Base-by-base conservation (phyloP, 208 protist species). In the Crithidia fasciculata region DNA sequence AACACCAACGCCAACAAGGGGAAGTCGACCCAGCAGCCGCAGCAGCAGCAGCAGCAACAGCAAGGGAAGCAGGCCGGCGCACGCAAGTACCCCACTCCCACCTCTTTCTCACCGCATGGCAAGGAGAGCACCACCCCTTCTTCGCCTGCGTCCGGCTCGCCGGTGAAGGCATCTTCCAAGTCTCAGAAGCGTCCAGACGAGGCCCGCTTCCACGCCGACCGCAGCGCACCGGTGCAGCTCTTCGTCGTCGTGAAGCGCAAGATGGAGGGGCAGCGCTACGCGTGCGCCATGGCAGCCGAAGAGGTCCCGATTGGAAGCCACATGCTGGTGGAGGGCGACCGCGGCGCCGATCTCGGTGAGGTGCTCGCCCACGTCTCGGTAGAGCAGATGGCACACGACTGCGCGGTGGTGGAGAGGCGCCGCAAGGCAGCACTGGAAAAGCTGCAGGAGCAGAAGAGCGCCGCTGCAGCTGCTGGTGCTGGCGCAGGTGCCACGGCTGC, bases 241-340 rank as follows among this genome's bases (percentile, higher is more conserved):
- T 89, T 92, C 56, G 84, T 88, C 12, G 69, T 86, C 16, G 87
- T 92, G 65, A 86, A 84, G 74, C 78, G 88, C 7, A 92, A 88
- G 71, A 60, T 72, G 59, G 85, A 88, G 59, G 78, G 80, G 8
- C 79, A 83, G 68, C 80, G 80, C 41, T 92, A 83, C 72, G 79
- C 80, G 4, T 85, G 81, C 70, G 36, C 76, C 12, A 16, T 83
- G 41, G 2, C 52, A 4, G 47, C 55, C 4, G 44, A 49, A 28
- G 44, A 71, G 64, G 57, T 85, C 39, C 68, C 81, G 9, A 47
- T 88, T 12, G 86, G 86, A 59, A 74, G 55, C 39, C 8, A 79
- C 16, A 83, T 92, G 43, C 69, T 94, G 15, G 86, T 92, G 2
- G 84, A 90, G 56, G 89, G 85, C 43, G 89, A 94, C 75, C 84